phyloP scores from a whole-genome alignment of 805 yeast genomes.

The Saccharomycopsis sp. region DNA sequence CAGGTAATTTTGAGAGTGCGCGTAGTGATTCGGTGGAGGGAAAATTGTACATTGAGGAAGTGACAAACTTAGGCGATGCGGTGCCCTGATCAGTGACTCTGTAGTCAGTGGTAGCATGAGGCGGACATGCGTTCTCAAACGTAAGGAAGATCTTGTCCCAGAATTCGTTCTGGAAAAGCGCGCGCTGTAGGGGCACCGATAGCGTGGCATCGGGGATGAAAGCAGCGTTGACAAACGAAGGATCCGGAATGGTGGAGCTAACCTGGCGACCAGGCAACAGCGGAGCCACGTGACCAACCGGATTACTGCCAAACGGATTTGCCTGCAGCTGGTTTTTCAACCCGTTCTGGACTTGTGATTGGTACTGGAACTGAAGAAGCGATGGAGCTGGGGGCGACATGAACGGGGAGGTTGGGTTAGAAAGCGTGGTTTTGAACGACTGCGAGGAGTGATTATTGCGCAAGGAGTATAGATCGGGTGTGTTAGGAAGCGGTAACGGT shows the following conservation, averaged over 20 bases:
- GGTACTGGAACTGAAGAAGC: slow-evolving; percentile 28
- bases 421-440: slow-evolving; percentile 1
- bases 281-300: background rate
- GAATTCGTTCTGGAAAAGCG: slow-evolving; percentile 32
- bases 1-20: slow-evolving; percentile 65
- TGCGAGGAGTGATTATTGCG: background rate
- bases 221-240: background rate
- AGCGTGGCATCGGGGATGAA: slow-evolving; percentile 5
- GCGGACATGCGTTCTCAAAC: slow-evolving; percentile 74
- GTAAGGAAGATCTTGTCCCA: slow-evolving; percentile 51
- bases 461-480: background rate
- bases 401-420: slow-evolving; percentile 16
- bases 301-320: background rate
- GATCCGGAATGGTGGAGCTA: slow-evolving; percentile 12
- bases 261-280: background rate
- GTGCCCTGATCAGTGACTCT: slow-evolving; percentile 75
- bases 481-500: background rate
- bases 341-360: slow-evolving; percentile 10
- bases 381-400: slow-evolving; percentile 25
- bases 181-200: slow-evolving; percentile 29
- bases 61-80: slow-evolving; percentile 71
- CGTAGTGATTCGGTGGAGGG: slow-evolving; percentile 71
- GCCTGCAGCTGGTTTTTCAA: background rate
- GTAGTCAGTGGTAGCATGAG: slow-evolving; percentile 69
- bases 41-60: slow-evolving; percentile 74